These are phyloP conservation scores for Spergularia azorica DNA, from an alignment of 179 eudicot genomes.

Conservation along the genomic window DNA sequence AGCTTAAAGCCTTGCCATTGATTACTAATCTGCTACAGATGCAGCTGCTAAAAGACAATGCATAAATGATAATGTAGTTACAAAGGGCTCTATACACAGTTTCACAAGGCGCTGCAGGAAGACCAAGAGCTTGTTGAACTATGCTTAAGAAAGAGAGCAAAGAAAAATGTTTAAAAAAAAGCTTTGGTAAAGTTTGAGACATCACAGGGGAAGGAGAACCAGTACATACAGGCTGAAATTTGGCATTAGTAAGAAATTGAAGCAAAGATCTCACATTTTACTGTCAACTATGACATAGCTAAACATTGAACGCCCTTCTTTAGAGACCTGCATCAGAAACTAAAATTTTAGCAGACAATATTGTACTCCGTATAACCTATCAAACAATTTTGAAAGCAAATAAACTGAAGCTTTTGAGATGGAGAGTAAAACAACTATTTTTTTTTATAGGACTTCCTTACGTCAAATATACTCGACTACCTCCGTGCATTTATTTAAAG, in stretches of 20 bases:
- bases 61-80: not conserved
- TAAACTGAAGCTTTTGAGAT: not conserved
- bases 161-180: not conserved
- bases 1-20: slow-evolving; percentile 2
- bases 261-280: slow-evolving; percentile 57
- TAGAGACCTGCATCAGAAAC: slow-evolving; percentile 58
- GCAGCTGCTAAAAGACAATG: not conserved
- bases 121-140: not conserved
- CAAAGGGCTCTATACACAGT: not conserved
- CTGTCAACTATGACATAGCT: slow-evolving; percentile 81
- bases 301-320: slow-evolving; percentile 85
- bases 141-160: not conserved
- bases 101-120: not conserved
- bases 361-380: not conserved
- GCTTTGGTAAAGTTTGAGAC: not conserved
- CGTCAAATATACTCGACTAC: not conserved
- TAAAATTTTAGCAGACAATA: not conserved
- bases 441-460: not conserved
- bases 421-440: not conserved
- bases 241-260: not conserved
- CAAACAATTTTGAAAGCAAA: not conserved
- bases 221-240: not conserved
- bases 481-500: too few species aligned
- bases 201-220: not conserved
- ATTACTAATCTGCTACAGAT: not conserved